Evolutionary conservation across 768 basidiomycete genomes (phyloP).

Genomic region (Podaxis sp.): DNA sequence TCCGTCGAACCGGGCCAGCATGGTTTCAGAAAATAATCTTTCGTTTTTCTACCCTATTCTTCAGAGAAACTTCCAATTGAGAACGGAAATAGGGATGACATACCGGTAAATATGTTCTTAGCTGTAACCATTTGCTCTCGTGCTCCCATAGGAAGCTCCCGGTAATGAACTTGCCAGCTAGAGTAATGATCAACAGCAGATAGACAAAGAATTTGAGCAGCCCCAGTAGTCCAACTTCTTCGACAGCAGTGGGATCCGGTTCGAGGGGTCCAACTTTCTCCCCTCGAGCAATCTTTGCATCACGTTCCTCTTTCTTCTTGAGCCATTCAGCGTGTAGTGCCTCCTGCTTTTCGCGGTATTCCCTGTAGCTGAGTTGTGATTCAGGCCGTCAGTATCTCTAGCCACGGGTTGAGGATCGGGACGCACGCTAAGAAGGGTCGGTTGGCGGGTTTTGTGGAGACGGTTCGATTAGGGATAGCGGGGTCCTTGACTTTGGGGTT

Average conservation of each 20-base stretch:
- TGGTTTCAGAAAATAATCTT: slow-evolving; percentile 71
- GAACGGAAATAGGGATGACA: slow-evolving; percentile 20
- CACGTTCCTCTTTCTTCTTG: slow-evolving; percentile 68
- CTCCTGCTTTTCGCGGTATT: slow-evolving; percentile 64
- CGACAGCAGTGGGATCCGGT: slow-evolving; percentile 68
- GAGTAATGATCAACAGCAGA: slow-evolving; percentile 47
- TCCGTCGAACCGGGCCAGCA: slow-evolving; percentile 73
- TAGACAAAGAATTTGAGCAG: slow-evolving; percentile 71
- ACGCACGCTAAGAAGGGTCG: slow-evolving; percentile 76
- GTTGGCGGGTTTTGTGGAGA: slow-evolving; percentile 83
- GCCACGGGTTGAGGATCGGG: not conserved
- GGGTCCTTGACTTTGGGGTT: slow-evolving; percentile 64
- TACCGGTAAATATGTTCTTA: slow-evolving; percentile 68
- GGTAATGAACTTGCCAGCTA: slow-evolving; percentile 82
- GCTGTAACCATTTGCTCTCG: slow-evolving; percentile 58
- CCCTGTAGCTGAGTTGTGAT: slow-evolving; percentile 51
- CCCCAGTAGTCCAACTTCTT: slow-evolving; percentile 63
- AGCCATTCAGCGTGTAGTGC: slow-evolving; percentile 63
- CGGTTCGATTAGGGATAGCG: slow-evolving; percentile 62
- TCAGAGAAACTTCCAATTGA: slow-evolving; percentile 14
- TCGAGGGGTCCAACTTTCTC: slow-evolving; percentile 74
- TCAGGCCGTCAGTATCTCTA: slow-evolving; percentile 14
- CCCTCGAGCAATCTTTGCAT: slow-evolving; percentile 71
- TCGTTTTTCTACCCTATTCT: slow-evolving; percentile 45
- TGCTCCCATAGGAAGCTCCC: slow-evolving; percentile 89